Percentiles rank a stretch among this genome's conserved stretches.
Conservation (phyloP, 306 rosid genomes). For the Acacia confusa region DNA sequence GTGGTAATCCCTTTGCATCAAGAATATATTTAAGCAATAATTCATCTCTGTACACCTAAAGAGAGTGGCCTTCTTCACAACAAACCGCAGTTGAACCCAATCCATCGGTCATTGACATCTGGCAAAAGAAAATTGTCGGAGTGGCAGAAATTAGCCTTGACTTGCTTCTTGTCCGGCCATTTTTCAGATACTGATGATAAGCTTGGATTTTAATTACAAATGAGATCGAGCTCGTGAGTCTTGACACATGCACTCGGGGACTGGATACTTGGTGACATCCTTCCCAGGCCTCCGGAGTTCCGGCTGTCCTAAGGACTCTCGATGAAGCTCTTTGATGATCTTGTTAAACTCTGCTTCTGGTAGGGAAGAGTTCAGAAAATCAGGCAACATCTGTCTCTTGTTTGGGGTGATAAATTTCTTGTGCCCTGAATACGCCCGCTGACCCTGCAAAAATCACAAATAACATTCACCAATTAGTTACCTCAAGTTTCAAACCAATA, state of each 20-base stretch:
- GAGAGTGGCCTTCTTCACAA: conserved; percentile 16
- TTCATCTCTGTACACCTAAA: conserved; percentile 22
- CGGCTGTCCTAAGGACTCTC: conserved; percentile 85
- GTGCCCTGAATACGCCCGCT: conserved; percentile 85
- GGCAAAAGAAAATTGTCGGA: conserved; percentile 35
- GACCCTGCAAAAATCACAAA: conserved; percentile 61
- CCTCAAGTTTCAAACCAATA: neutral
- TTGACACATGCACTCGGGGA: conserved; percentile 88
- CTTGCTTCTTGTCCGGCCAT: conserved; percentile 11
- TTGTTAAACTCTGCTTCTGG: conserved; percentile 69
- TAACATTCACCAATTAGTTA: conserved; percentile 21
- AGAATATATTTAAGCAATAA: neutral
- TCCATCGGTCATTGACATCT: neutral
- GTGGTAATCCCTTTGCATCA: conserved; percentile 23
- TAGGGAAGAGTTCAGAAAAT: conserved; percentile 65
- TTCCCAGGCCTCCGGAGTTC: conserved; percentile 65
- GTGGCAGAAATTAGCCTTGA: conserved; percentile 15
- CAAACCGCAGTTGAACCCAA: conserved; percentile 21
- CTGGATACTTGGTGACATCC: conserved; percentile 92
- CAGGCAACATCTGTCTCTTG: conserved; percentile 89
- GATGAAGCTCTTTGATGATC: conserved; percentile 68
- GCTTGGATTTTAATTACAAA: conserved; percentile 27
- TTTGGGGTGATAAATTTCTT: conserved; percentile 93
- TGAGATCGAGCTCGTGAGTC: conserved; percentile 36
- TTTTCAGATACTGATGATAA: neutral